phyloP scores from a whole-genome alignment of 768 basidiomycete genomes.

The Lactarius pseudohatsudake region DNA sequence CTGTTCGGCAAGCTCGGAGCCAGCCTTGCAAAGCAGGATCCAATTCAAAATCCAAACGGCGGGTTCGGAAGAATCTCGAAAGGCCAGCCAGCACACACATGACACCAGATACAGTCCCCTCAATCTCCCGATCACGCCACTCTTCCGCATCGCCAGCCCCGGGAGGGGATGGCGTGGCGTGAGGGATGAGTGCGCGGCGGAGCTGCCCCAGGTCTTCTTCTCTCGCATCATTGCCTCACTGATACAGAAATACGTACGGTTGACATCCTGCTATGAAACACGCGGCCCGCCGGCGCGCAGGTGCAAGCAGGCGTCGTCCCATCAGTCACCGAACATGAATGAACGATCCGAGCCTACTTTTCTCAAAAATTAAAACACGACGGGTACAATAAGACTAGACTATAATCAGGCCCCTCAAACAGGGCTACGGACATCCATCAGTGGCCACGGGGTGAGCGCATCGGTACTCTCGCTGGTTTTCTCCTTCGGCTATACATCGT shows the following conservation, averaged over 20 bases:
- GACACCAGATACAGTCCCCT: neutral
- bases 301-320: neutral
- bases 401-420: neutral
- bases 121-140: constrained; percentile 16
- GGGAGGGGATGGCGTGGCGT: neutral
- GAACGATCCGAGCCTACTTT: neutral
- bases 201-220: neutral
- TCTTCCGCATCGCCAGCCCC: constrained; percentile 9
- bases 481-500: neutral
- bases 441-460: neutral
- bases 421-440: neutral
- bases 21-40: neutral
- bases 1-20: constrained; percentile 21
- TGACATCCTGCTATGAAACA: neutral
- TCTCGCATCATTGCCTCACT: neutral
- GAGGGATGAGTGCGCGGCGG: neutral
- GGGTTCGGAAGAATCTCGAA: constrained; percentile 6
- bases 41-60: constrained; percentile 4
- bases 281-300: neutral
- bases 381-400: neutral
- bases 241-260: neutral
- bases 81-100: constrained; percentile 14
- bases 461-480: too few relatives aligned
- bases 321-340: neutral
- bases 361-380: neutral